Evolutionary conservation across 257 asterid genomes (phyloP).

Genomic region (Solanum pimpinellifolium): DNA sequence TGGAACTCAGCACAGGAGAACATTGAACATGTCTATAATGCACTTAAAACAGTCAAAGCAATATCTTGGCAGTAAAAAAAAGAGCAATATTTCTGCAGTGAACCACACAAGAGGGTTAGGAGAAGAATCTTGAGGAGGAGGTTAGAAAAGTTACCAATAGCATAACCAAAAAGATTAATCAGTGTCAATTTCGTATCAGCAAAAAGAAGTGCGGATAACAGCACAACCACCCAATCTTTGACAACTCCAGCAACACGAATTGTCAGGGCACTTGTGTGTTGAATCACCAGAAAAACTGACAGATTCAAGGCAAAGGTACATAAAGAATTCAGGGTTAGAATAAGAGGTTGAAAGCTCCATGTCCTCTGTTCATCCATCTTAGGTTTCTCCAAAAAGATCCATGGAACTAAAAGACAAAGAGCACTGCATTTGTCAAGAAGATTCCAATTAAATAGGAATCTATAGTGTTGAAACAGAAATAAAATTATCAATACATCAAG

Average conservation of each 20-base stretch:
- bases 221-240: constrained; percentile 97
- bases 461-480: neutral
- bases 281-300: constrained; percentile 92
- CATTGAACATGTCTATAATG: neutral
- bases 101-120: neutral
- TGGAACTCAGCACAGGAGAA: neutral
- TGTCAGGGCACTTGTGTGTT: constrained; percentile 95
- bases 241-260: constrained; percentile 99
- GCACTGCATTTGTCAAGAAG: constrained; percentile 51
- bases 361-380: constrained; percentile 71
- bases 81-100: neutral
- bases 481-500: neutral
- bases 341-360: constrained; percentile 67
- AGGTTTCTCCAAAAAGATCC: constrained; percentile 89
- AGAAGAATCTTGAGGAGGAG: neutral
- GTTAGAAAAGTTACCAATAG: constrained; percentile 46
- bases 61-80: neutral
- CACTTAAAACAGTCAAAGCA: neutral
- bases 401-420: constrained; percentile 84
- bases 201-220: constrained; percentile 80
- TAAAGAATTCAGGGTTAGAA: constrained; percentile 63
- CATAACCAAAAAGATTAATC: constrained; percentile 86
- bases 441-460: neutral
- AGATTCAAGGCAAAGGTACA: constrained; percentile 96
- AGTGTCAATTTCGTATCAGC: constrained; percentile 83